Conservation (phyloP, 148 eudicot species). For the Arbutus unedo region DNA sequence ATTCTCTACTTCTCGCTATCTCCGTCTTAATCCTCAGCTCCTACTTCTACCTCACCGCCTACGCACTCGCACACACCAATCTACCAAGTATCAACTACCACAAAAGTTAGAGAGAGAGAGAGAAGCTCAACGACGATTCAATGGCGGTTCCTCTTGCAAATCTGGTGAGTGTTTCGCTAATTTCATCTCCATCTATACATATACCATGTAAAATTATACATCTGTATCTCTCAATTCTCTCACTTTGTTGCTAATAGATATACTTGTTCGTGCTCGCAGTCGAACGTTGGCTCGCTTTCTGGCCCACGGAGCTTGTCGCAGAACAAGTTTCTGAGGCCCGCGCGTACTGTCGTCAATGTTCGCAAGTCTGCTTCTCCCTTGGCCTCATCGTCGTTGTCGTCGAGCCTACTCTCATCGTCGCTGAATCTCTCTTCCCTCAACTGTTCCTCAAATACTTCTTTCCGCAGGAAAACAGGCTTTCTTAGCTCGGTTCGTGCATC, state of each 20-base stretch:
- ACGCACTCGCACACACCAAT: background rate
- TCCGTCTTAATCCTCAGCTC: background rate
- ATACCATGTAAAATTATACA: background rate
- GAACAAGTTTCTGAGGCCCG: constrained; percentile 14
- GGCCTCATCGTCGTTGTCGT: constrained; percentile 25
- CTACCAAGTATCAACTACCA: background rate
- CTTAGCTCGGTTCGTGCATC: constrained; percentile 48
- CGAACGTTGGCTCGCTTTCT: constrained; percentile 47
- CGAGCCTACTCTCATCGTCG: constrained; percentile 34
- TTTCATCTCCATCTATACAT: background rate
- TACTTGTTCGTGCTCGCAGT: constrained; percentile 27
- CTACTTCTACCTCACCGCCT: background rate
- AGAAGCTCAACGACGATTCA: background rate
- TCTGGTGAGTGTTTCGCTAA: constrained; percentile 33
- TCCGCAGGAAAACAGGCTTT: constrained; percentile 21
- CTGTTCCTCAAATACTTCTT: constrained; percentile 13
- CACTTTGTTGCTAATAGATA: background rate
- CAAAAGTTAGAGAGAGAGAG: background rate
- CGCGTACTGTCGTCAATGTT: constrained; percentile 22
- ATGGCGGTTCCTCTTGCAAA: constrained; percentile 53
- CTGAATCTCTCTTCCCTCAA: constrained; percentile 25
- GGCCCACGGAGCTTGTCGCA: constrained; percentile 30
- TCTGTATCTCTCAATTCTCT: background rate
- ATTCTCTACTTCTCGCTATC: constrained; percentile 8
- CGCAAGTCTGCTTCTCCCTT: constrained; percentile 17